phyloP scores from a whole-genome alignment of 2,329 filamentous ascomycete genomes.

The Thyridium curvatum region DNA sequence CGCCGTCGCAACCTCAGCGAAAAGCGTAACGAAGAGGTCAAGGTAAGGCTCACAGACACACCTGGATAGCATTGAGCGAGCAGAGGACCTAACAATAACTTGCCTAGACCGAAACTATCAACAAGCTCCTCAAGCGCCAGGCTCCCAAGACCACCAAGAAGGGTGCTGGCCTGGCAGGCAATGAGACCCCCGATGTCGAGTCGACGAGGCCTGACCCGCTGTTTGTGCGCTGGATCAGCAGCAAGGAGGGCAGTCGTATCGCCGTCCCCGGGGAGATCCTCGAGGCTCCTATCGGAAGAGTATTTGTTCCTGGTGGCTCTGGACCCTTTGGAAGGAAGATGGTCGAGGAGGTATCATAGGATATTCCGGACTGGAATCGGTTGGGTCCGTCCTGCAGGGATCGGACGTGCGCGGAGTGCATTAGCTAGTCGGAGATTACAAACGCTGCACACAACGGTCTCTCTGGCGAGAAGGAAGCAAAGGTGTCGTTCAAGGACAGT shows the following conservation, averaged over 20 bases:
- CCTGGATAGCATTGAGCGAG: neutral
- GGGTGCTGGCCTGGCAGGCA: constrained; percentile 36
- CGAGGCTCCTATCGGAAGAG: constrained; percentile 50
- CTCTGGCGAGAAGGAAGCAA: too few species aligned
- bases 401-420: too few species aligned
- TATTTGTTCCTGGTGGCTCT: constrained; percentile 38
- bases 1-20: constrained; percentile 56
- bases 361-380: neutral
- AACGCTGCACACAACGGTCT: too few species aligned
- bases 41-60: constrained; percentile 30
- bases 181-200: constrained; percentile 37
- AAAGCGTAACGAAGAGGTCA: constrained; percentile 59
- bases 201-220: constrained; percentile 37
- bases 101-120: constrained; percentile 78
- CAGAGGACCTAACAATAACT: constrained; percentile 3
- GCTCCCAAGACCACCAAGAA: constrained; percentile 64
- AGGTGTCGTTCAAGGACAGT: too few species aligned
- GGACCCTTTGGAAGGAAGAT: constrained; percentile 33
- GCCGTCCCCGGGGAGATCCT: constrained; percentile 65
- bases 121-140: constrained; percentile 82
- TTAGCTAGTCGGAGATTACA: too few species aligned
- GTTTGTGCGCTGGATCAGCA: constrained; percentile 67
- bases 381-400: too few species aligned
- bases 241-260: constrained; percentile 54
- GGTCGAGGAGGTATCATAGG: constrained; percentile 47